Conservation (phyloP, 257 asterid species). For the Solanum corneliomulleri region DNA sequence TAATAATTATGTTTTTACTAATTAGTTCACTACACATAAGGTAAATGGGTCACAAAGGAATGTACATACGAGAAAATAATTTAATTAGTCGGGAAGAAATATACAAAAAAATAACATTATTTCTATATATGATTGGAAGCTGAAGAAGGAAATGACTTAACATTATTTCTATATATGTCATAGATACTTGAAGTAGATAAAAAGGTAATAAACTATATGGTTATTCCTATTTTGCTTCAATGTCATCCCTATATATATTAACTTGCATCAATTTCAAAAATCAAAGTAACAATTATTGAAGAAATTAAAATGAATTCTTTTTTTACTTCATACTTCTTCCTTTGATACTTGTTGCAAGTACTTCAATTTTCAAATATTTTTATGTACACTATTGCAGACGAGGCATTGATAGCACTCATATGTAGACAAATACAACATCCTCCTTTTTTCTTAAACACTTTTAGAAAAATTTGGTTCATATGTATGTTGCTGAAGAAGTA, state of each 20-base stretch:
- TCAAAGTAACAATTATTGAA: background rate
- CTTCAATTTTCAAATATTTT: too few species aligned
- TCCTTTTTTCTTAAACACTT: too few species aligned
- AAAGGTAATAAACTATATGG: background rate
- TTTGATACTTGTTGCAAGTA: background rate
- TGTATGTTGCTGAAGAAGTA: background rate
- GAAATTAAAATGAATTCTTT: background rate
- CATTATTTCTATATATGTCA: background rate
- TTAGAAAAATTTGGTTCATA: too few species aligned
- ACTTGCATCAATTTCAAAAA: background rate
- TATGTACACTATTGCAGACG: too few species aligned
- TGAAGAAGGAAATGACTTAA: background rate
- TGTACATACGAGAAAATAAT: too few species aligned
- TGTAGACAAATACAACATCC: too few species aligned
- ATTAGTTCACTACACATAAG: too few species aligned
- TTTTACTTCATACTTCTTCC: background rate
- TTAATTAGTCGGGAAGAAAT: too few species aligned
- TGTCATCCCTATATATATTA: background rate
- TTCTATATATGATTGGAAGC: background rate
- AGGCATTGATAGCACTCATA: too few species aligned
- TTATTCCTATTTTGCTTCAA: background rate
- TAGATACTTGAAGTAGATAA: background rate
- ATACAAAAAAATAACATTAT: background rate
- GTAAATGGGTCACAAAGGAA: too few species aligned
- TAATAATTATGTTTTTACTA: too few species aligned